Evolutionary conservation across 805 yeast genomes (phyloP), one percentile per base, ranked within the genome.

Genomic region (Barnettozyma wickerhamii): DNA sequence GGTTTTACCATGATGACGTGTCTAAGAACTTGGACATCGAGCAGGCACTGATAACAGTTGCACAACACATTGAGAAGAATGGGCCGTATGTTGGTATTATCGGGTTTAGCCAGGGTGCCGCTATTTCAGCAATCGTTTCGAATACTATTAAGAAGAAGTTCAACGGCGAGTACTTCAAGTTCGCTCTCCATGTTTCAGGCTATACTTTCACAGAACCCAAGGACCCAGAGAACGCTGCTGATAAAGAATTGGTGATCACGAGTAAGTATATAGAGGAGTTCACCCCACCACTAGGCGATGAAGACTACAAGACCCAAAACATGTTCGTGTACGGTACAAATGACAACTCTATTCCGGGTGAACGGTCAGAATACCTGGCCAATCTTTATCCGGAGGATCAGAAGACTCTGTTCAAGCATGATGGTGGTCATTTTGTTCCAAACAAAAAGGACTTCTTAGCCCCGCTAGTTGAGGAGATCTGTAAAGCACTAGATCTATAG

Each of bases 391-490:
- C 75, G 38, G 72, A 64, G 17, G 64, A 59, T 10, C 56, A 62
- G 19, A 65, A 84, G 6, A 68, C 63, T 5, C 54, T 66, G 12
- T 65, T 83, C 44, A 82, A 76, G 48, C 99, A 91, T 56, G 97
- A 97, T 9, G 98, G 99, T 46, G 97, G 98, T 2, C 99, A 91
- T 58, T 89, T 84, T 65, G 96, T 91, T 35, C 99, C 98, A 21
- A 88, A 87, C 63, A 82, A 89, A 37, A 85, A 84, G 60, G 76
- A 72, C 41, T 60, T 69, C 52, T 53, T 67, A 38, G 65, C 62
- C 47, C 72, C 72, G 2, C 52, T 68, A 10, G 72, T 68, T 13
- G 72, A 66, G 31, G 64, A 59, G 34, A 64, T 68, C 23, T n/a
- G n/a, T n/a, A n/a, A n/a, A n/a, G n/a, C n/a, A n/a, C n/a, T n/a